These are phyloP conservation scores for Ceratocystis colombiana DNA, from an alignment of 2,329 filamentous ascomycete species.

Conservation along the genomic window DNA sequence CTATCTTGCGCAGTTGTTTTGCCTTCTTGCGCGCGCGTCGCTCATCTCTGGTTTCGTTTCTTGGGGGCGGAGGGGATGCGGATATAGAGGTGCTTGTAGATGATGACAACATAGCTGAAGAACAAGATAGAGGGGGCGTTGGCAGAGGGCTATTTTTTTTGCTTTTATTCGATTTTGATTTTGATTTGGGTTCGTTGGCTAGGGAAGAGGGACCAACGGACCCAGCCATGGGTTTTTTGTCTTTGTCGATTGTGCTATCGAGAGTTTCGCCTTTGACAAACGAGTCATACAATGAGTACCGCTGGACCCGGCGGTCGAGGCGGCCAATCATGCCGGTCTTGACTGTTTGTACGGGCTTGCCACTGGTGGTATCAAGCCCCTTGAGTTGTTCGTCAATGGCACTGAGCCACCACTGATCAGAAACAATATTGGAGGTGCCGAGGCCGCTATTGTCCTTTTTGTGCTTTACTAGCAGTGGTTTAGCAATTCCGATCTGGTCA, in stretches of 20 bases:
- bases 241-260: conserved; percentile 53
- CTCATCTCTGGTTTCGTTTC: conserved; percentile 27
- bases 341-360: conserved; percentile 48
- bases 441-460: conserved; percentile 74
- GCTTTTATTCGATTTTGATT: conserved; percentile 5
- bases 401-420: conserved; percentile 93
- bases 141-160: not conserved
- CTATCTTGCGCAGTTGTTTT: conserved; percentile 23
- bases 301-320: conserved; percentile 44
- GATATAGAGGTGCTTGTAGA: not conserved
- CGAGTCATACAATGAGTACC: conserved; percentile 63
- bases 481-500: conserved; percentile 65
- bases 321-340: conserved; percentile 46
- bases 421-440: conserved; percentile 60
- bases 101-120: not conserved
- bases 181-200: not conserved
- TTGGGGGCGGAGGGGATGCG: not conserved
- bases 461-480: conserved; percentile 71
- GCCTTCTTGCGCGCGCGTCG: conserved; percentile 24
- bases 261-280: conserved; percentile 78
- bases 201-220: conserved; percentile 11
- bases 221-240: conserved; percentile 11
- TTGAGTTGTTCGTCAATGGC: conserved; percentile 88
- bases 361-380: conserved; percentile 56
- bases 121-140: not conserved